Evolutionary conservation across 495 filamentous ascomycete genomes (phyloP).

Genomic region (Podospora bellae-mahoneyi): DNA sequence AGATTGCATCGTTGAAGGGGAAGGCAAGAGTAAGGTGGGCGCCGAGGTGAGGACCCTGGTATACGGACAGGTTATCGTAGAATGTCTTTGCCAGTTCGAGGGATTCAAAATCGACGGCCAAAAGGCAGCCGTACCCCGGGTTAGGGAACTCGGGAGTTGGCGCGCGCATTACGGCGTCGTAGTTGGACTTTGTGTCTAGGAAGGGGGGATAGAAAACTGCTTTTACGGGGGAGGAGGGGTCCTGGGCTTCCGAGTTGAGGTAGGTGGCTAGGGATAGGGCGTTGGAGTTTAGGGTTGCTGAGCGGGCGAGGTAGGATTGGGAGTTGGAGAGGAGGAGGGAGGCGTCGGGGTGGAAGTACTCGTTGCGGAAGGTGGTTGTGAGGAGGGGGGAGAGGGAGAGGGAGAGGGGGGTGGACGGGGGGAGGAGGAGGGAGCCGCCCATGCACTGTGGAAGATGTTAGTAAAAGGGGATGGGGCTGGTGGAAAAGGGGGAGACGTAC

Average conservation of each 20-base stretch:
- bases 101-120: slow-evolving; percentile 42
- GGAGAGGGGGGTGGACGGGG: slow-evolving; percentile 37
- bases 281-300: slow-evolving; percentile 43
- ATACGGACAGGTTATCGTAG: slow-evolving; percentile 41
- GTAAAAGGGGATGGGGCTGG: slow-evolving; percentile 24
- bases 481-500: slow-evolving; percentile 39
- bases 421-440: slow-evolving; percentile 44
- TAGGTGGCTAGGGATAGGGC: slow-evolving; percentile 36
- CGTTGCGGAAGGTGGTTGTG: slow-evolving; percentile 34
- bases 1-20: slow-evolving; percentile 40
- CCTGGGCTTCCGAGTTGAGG: slow-evolving; percentile 27
- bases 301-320: slow-evolving; percentile 40
- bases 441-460: slow-evolving; percentile 33
- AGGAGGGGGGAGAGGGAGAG: slow-evolving; percentile 30
- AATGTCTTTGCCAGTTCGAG: slow-evolving; percentile 35
- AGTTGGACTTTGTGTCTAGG: slow-evolving; percentile 33
- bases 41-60: slow-evolving; percentile 47
- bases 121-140: slow-evolving; percentile 40
- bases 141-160: slow-evolving; percentile 31
- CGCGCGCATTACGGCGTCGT: slow-evolving; percentile 35
- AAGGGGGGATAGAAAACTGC: slow-evolving; percentile 42
- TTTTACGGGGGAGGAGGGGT: slow-evolving; percentile 31
- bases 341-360: slow-evolving; percentile 42
- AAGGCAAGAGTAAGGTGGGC: slow-evolving; percentile 45
- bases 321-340: slow-evolving; percentile 41